Percentiles rank a stretch among this genome's conserved stretches.
Evolutionary conservation across 1,284 basidiomycete species (phyloP).

Genomic region (Coniferiporia weirii): DNA sequence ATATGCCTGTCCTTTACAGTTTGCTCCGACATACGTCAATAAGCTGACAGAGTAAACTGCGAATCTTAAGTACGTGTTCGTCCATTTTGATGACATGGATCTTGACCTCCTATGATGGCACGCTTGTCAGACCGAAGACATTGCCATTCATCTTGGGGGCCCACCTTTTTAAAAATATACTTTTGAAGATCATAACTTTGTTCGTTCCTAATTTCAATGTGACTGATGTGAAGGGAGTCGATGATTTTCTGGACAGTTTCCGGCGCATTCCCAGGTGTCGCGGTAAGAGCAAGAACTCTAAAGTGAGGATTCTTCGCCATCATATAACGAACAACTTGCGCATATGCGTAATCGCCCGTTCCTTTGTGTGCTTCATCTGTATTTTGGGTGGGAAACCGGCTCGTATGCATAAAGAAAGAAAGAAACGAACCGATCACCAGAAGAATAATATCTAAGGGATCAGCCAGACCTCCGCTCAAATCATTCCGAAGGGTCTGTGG

Average conservation of each 20-base stretch:
- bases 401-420: constrained; percentile 5
- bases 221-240: constrained; percentile 93
- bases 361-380: constrained; percentile 95
- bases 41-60: constrained; percentile 52
- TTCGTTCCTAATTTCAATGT: constrained; percentile 93
- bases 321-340: constrained; percentile 82
- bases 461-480: constrained; percentile 66
- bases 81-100: constrained; percentile 72
- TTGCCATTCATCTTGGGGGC: constrained; percentile 2
- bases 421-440: constrained; percentile 64
- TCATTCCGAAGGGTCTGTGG: constrained; percentile 96
- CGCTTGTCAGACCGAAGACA: background rate
- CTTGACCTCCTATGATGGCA: constrained; percentile 45
- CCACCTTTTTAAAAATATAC: constrained; percentile 87
- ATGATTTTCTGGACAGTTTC: constrained; percentile 90
- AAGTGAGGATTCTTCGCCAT: constrained; percentile 95
- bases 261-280: constrained; percentile 86
- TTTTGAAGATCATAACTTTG: constrained; percentile 81
- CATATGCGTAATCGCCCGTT: constrained; percentile 91
- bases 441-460: constrained; percentile 75
- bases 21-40: constrained; percentile 60
- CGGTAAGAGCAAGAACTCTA: constrained; percentile 89
- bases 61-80: constrained; percentile 50
- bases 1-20: background rate
- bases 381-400: constrained; percentile 3